Base-by-base conservation (phyloP, 2,329 filamentous ascomycete species). In the Ophiosphaerella herpotricha region DNA sequence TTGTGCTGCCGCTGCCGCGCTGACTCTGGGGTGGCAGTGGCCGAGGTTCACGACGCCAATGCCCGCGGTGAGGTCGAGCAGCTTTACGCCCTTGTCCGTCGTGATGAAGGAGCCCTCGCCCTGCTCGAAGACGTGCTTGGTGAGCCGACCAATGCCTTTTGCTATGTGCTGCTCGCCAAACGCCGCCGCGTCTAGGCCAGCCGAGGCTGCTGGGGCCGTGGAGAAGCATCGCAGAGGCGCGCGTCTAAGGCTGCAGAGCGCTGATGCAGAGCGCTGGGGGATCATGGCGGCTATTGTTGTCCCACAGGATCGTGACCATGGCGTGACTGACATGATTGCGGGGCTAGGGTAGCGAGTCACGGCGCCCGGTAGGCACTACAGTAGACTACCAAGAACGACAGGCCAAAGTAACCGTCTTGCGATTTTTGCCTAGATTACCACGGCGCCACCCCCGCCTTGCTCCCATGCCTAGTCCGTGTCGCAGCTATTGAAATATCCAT, bases 1-100 rank as follows among this genome's bases (percentile, higher is more conserved):
- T 53, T 68, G 64, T 53, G 55, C 59, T 21, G 64, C 64, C 8
- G 64, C 64, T 4, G 64, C 64, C 11, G 57, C 58, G 47, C 63
- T 68, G 49, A 68, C 64, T 47, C 66, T 68, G 43, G 63, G 61
- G 48, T 68, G 64, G 44, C 64, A 68, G 41, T 68, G 64, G 11
- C 64, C 64, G 5, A 68, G 52, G 36, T 68, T 68, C 33, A 65
- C 58, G 29, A 68, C 64, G 23, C 64, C 64, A 39, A 68, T 68
- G 4, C 64, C 64, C 35, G 64, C 48, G 3, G 64, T 68, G 39
- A 68, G 52, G 36, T 68, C 64, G 16, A 68, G 64, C 36, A 68
- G 59, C 54, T 66, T 66, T 24, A 66, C 59, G 21, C 64, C 64
- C 41, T 68, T 65, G 37, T 68, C 64, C 13, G 64, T 68, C 23